Conservation (phyloP, 495 filamentous ascomycete genomes). For the Penicillium crystallinum region DNA sequence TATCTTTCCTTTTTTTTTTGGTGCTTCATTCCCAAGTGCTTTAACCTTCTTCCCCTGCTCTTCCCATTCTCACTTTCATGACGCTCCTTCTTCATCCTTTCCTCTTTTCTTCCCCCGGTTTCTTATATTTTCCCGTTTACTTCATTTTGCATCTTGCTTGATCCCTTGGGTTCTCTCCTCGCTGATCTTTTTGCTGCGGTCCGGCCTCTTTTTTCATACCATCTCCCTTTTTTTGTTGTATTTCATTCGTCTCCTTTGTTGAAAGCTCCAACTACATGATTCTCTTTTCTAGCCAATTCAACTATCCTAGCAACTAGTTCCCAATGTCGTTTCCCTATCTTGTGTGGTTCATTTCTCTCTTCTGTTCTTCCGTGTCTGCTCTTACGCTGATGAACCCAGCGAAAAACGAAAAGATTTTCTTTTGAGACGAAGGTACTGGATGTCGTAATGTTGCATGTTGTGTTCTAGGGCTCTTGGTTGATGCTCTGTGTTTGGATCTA, state of each 20-base stretch:
- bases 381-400: background rate
- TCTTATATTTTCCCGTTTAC: slow-evolving; percentile 15
- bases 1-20: slow-evolving; percentile 32
- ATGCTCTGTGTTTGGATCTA: background rate
- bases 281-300: slow-evolving; percentile 35
- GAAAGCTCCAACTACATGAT: slow-evolving; percentile 33
- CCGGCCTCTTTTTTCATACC: slow-evolving; percentile 32
- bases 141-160: slow-evolving; percentile 17
- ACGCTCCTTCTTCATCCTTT: slow-evolving; percentile 19
- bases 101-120: slow-evolving; percentile 7
- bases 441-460: background rate
- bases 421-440: background rate
- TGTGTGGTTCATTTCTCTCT: background rate
- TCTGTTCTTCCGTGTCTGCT: background rate
- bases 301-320: slow-evolving; percentile 30
- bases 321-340: slow-evolving; percentile 15
- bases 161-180: slow-evolving; percentile 17
- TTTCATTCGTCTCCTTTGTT: slow-evolving; percentile 37
- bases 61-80: slow-evolving; percentile 10
- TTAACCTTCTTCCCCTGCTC: slow-evolving; percentile 7
- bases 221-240: slow-evolving; percentile 33
- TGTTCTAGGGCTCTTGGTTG: background rate
- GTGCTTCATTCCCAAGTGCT: slow-evolving; percentile 9
- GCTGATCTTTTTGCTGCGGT: slow-evolving; percentile 25
- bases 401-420: background rate